Conservation (phyloP, 495 filamentous ascomycete genomes). For the Apodospora peruviana region DNA sequence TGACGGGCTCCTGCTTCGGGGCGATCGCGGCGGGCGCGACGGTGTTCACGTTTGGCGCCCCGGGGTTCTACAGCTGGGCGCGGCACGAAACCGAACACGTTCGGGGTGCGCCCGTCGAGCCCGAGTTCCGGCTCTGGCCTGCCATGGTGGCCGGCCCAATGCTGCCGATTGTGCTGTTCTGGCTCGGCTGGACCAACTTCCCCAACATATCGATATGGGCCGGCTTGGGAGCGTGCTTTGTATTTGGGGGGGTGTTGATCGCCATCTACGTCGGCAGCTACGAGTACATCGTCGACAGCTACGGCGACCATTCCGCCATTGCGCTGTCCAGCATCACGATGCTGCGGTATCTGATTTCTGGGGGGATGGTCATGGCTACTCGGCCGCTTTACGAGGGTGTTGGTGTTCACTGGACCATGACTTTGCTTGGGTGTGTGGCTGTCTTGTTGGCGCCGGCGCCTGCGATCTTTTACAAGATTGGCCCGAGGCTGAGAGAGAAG, state of each 20-base stretch:
- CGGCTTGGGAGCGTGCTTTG: constrained; percentile 20
- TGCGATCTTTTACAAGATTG: constrained; percentile 21
- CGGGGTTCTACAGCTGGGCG: constrained; percentile 49
- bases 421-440: constrained; percentile 23
- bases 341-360: constrained; percentile 45
- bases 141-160: constrained; percentile 51
- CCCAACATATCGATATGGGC: constrained; percentile 39
- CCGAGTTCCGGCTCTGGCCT: constrained; percentile 55
- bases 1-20: constrained; percentile 54
- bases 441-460: constrained; percentile 17
- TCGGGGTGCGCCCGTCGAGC: constrained; percentile 24
- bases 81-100: constrained; percentile 41
- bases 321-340: constrained; percentile 44
- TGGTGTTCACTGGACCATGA: constrained; percentile 34
- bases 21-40: constrained; percentile 53
- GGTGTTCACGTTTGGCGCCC: constrained; percentile 40
- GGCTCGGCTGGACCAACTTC: constrained; percentile 56
- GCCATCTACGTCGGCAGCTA: constrained; percentile 45
- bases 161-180: constrained; percentile 56
- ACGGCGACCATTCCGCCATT: constrained; percentile 42
- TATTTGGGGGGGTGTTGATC: constrained; percentile 26
- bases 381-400: constrained; percentile 30
- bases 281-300: constrained; percentile 53
- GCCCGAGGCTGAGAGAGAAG: constrained; percentile 18
- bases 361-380: constrained; percentile 39